Evolutionary conservation across 257 asterid species (phyloP), one percentile per base, ranked within the genome.

Genomic region (Ophiorrhiza pumila): DNA sequence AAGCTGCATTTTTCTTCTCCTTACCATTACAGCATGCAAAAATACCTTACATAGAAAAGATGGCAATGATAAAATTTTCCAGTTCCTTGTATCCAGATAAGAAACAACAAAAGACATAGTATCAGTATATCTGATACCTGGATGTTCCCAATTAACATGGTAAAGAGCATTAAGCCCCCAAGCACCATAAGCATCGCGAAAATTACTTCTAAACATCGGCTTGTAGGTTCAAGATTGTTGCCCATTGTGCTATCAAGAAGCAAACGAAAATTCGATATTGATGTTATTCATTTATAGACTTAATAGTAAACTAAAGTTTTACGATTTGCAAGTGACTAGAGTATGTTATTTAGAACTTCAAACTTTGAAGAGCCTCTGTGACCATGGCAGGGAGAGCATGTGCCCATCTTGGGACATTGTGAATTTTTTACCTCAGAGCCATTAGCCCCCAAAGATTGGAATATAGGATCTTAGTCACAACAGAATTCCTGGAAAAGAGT

Each of bases 361-460:
- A 55, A 35, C 49, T 46, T 63, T 37, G 52, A 18, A 20, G 59
- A 20, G 10, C 39, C 64, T 23, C 1, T 4, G 41, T 74, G 29
- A 41, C 7, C 1, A 55, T 6, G 34, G 32, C 31, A 18, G 39
- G 39, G 25, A 71, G 53, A 4, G 5, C n/a, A 39, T 2, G 13
- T 0, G 2, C n/a, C 0, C 23, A 15, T 17, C 17, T 68, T 25
- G 7, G 37, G n/a, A n/a, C 18, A 55, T 25, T 49, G 14, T 53
- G 42, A 72, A 29, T 7, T 27, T 14, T 41, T 57, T 74, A 82
- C 83, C 86, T 82, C 11, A 82, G 68, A 64, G 86, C 74, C 86
- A 76, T 82, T 32, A 82, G 77, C 2, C 86, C 86, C 86, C 86
- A 82, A 42, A 78, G 77, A 23, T 75, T 76, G 35, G 83, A 78